phyloP scores from a whole-genome alignment of 31 red algal genomes.

The Endocladia muricata region DNA sequence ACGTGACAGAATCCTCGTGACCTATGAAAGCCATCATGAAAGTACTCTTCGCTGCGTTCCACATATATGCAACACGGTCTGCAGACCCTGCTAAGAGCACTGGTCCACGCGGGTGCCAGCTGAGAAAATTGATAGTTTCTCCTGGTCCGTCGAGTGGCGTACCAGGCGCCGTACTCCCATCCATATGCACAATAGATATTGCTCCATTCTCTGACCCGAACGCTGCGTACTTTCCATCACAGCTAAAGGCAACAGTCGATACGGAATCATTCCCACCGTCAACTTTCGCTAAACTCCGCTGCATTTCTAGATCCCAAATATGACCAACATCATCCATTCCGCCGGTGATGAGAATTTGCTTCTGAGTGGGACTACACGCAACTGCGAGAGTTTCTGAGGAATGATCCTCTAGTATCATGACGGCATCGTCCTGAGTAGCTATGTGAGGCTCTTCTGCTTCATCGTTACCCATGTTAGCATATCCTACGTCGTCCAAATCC shows the following conservation, averaged over 20 bases:
- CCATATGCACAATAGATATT: constrained; percentile 61
- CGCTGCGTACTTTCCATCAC: constrained; percentile 63
- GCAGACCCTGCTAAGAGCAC: constrained; percentile 56
- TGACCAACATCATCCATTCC: constrained; percentile 69
- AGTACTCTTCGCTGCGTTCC: constrained; percentile 53
- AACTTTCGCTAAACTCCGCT: constrained; percentile 38
- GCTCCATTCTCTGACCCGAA: constrained; percentile 75
- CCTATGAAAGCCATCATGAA: constrained; percentile 76
- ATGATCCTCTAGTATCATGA: constrained; percentile 46
- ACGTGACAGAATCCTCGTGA: constrained; percentile 59
- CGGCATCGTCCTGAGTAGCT: constrained; percentile 47
- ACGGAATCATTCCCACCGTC: constrained; percentile 75
- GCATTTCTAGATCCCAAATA: constrained; percentile 59
- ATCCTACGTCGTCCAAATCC: too few species aligned
- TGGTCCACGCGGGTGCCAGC: constrained; percentile 64
- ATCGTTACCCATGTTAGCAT: too few species aligned
- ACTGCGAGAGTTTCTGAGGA: constrained; percentile 40
- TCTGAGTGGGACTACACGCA: constrained; percentile 43
- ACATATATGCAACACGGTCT: constrained; percentile 66
- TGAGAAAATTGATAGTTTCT: constrained; percentile 66
- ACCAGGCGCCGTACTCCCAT: constrained; percentile 25
- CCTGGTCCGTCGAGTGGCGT: constrained; percentile 59
- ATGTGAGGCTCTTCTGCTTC: too few species aligned
- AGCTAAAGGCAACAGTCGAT: constrained; percentile 51
- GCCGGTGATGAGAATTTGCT: constrained; percentile 30